phyloP scores from a whole-genome alignment of 2,329 filamentous ascomycete species.

The Aspergillus floridensis region DNA sequence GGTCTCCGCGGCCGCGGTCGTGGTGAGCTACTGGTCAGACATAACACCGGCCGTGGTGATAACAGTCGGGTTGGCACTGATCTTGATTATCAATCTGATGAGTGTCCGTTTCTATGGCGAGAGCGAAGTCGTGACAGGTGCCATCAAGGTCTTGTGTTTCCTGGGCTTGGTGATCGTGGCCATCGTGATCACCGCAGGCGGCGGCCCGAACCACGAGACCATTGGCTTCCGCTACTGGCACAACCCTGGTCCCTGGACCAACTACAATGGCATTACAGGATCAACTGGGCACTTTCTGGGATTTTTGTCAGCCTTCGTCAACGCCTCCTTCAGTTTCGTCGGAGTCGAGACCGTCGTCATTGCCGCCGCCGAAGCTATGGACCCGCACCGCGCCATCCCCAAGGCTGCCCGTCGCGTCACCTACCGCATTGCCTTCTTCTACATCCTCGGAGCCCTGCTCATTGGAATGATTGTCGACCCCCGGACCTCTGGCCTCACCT shows the following conservation, averaged over 20 bases:
- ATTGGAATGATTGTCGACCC: constrained; percentile 32
- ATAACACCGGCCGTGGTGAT: constrained; percentile 73
- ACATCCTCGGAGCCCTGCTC: constrained; percentile 31
- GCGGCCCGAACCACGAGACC: constrained; percentile 29
- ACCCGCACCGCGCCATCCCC: constrained; percentile 41
- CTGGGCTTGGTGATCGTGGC: constrained; percentile 30
- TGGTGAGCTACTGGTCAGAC: constrained; percentile 71
- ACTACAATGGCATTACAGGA: constrained; percentile 32
- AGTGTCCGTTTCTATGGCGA: constrained; percentile 35
- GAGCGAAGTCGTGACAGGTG: constrained; percentile 31
- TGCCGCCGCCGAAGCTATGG: constrained; percentile 41
- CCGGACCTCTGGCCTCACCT: constrained; percentile 19
- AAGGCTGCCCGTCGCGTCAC: constrained; percentile 43
- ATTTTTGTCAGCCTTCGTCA: constrained; percentile 41
- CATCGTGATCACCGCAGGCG: constrained; percentile 35
- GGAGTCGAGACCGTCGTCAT: constrained; percentile 43
- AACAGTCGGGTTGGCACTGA: constrained; percentile 29
- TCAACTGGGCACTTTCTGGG: constrained; percentile 35
- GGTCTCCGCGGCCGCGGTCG: constrained; percentile 80
- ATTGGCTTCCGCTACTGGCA: constrained; percentile 38
- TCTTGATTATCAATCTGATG: constrained; percentile 32
- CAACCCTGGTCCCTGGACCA: constrained; percentile 32
- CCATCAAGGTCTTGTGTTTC: constrained; percentile 34
- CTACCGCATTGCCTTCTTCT: constrained; percentile 41
- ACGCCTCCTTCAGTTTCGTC: constrained; percentile 42